Conservation (phyloP, 768 basidiomycete genomes). For the Suillus lakei region DNA sequence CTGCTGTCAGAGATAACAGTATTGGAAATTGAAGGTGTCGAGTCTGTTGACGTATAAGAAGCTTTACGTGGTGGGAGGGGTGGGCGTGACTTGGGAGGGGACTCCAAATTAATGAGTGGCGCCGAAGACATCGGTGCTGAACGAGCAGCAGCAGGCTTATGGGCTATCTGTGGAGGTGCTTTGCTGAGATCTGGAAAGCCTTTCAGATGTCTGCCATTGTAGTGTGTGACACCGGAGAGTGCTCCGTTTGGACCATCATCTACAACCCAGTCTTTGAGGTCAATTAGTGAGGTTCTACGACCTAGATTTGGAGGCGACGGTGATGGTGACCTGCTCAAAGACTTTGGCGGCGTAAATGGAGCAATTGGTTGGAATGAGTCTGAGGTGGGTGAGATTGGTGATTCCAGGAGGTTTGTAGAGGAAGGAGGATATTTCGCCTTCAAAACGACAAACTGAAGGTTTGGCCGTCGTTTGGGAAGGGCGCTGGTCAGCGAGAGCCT, state of each 20-base stretch:
- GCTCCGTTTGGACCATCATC: constrained; percentile 56
- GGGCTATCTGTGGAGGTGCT: constrained; percentile 25
- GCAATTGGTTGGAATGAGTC: constrained; percentile 46
- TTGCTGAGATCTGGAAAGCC: constrained; percentile 26
- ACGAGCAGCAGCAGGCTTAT: constrained; percentile 3
- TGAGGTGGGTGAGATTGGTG: constrained; percentile 55
- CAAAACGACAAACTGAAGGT: background rate
- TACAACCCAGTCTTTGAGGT: constrained; percentile 75
- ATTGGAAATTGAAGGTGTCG: constrained; percentile 35
- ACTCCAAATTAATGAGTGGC: constrained; percentile 62
- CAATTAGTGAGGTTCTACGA: constrained; percentile 66
- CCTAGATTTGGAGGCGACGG: constrained; percentile 48
- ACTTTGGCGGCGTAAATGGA: constrained; percentile 36
- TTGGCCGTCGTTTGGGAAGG: constrained; percentile 24
- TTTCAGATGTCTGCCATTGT: constrained; percentile 18
- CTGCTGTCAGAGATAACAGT: constrained; percentile 20
- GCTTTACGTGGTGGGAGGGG: constrained; percentile 72
- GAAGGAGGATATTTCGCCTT: constrained; percentile 11
- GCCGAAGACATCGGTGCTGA: constrained; percentile 23
- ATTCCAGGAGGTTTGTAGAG: constrained; percentile 45
- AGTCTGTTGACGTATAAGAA: constrained; percentile 53
- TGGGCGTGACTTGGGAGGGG: constrained; percentile 53
- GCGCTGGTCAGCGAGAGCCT: constrained; percentile 45
- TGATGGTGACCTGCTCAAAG: constrained; percentile 37
- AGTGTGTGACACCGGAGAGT: constrained; percentile 17